A percentile compares a stretch with the other conserved stretches of the same genome.
phyloP scores from a whole-genome alignment of 1,284 basidiomycete genomes.

The Athelia sp. region DNA sequence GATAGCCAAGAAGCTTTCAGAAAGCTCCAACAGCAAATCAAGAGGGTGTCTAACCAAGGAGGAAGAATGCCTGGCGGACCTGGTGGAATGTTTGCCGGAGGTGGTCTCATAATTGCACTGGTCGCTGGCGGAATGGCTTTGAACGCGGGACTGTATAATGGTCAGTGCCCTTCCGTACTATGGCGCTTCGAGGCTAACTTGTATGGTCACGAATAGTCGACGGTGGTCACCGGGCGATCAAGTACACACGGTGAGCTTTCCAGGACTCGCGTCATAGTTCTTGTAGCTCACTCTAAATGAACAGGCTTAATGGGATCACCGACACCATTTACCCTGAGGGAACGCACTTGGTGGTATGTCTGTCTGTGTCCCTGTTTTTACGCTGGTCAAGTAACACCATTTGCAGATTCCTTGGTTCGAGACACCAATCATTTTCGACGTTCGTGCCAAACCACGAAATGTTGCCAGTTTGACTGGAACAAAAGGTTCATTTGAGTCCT shows the following conservation, averaged over 20 bases:
- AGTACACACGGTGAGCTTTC: slow-evolving; percentile 80
- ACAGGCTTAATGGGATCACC: slow-evolving; percentile 78
- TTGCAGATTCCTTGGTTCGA: slow-evolving; percentile 95
- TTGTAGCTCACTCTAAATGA: background rate
- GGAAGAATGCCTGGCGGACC: slow-evolving; percentile 40
- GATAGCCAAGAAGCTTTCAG: slow-evolving; percentile 65
- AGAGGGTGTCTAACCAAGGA: slow-evolving; percentile 46
- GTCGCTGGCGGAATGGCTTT: slow-evolving; percentile 80
- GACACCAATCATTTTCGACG: slow-evolving; percentile 93
- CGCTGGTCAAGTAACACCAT: slow-evolving; percentile 6
- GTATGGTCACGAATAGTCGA: slow-evolving; percentile 70
- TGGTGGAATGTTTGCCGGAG: slow-evolving; percentile 73
- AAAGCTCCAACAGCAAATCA: slow-evolving; percentile 60
- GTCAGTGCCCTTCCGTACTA: slow-evolving; percentile 44
- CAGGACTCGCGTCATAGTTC: slow-evolving; percentile 1
- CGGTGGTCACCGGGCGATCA: slow-evolving; percentile 99
- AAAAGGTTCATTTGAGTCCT: slow-evolving; percentile 61
- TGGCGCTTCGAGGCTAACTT: slow-evolving; percentile 1
- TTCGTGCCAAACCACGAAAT: slow-evolving; percentile 95
- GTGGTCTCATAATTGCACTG: slow-evolving; percentile 74
- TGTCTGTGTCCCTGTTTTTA: background rate
- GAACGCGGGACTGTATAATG: slow-evolving; percentile 92
- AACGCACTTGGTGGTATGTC: slow-evolving; percentile 85
- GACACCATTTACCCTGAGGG: slow-evolving; percentile 89
- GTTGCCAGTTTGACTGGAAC: slow-evolving; percentile 97